These are phyloP conservation scores for Alternaria infectoria DNA, from an alignment of 2,329 filamentous ascomycete species.

Conservation along the genomic window DNA sequence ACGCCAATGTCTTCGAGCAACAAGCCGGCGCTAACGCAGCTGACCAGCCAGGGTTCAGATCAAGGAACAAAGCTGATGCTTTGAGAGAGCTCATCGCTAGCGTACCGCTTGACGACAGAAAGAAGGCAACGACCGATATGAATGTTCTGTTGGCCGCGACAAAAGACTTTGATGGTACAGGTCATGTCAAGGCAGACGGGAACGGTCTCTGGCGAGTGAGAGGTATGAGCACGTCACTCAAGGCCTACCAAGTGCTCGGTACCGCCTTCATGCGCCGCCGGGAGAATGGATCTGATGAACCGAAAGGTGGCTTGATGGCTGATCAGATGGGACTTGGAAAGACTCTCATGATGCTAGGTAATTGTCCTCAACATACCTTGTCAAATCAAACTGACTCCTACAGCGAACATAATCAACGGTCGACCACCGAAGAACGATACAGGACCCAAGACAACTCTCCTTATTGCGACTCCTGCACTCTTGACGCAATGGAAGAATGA, in stretches of 20 bases:
- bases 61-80: conserved; percentile 39
- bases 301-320: conserved; percentile 51
- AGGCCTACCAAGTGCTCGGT: conserved; percentile 60
- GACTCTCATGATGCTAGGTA: conserved; percentile 48
- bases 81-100: conserved; percentile 51
- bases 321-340: conserved; percentile 54
- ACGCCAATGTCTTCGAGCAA: conserved; percentile 41
- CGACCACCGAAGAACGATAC: conserved; percentile 13
- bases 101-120: too few species aligned
- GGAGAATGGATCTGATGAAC: conserved; percentile 51
- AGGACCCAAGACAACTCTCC: conserved; percentile 47
- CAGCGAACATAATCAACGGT: conserved; percentile 54
- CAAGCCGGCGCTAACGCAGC: conserved; percentile 30
- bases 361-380: background rate
- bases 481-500: conserved; percentile 51
- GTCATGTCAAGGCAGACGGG: conserved; percentile 28
- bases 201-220: conserved; percentile 53
- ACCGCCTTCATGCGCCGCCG: conserved; percentile 61
- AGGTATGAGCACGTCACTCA: conserved; percentile 57
- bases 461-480: conserved; percentile 51
- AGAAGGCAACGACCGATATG: too few species aligned
- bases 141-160: too few species aligned
- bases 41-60: conserved; percentile 33
- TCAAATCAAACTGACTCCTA: background rate
- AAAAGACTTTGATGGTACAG: too few species aligned